Base-by-base conservation (phyloP, 306 rosid species). In the Geum urbanum region DNA sequence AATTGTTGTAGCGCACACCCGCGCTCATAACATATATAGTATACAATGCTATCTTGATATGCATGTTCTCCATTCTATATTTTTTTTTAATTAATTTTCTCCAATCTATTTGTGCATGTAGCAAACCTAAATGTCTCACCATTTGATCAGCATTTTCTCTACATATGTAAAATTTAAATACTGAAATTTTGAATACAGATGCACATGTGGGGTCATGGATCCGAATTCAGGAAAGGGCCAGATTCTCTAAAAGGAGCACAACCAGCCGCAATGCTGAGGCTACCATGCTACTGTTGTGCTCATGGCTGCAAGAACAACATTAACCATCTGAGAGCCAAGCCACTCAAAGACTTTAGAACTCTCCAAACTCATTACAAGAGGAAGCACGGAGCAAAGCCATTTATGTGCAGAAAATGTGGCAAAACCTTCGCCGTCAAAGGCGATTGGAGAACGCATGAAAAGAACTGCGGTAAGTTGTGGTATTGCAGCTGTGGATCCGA, bases 181-280 rank as follows among this genome's bases (percentile, higher is more conserved):
- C 12, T 24, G 18, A 41, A 11, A n/a, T 7, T 22, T 3, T 19
- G 55, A 59, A 13, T 79, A 45, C 80, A 94, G 98, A 94, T 94
- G 98, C 98, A 94, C 70, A 94, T 94, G 98, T 94, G 98, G 98
- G 98, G 96, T 6, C 98, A 94, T 61, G 98, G 97, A 35, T 94
- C 97, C 0, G 98, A 94, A 80, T 94, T 60, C 60, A 80, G 98
- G 70, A 94, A 94, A 79, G 98, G 97, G 51, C 86, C 96, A 72
- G 97, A 88, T 40, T 94, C 98, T 3, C 90, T 94, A 0, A 81
- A 71, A 76, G 98, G 98, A 74, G 78, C 97, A 60, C 98, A 94
- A 69, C 97, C 98, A 67, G 98, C 94, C 0, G 98, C 94, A 79
- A 90, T 94, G 97, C 76, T 94, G 75, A 83, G 97, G 88, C 80